Conservation (phyloP, 2,329 filamentous ascomycete genomes). For the Xenoacremonium recifei region DNA sequence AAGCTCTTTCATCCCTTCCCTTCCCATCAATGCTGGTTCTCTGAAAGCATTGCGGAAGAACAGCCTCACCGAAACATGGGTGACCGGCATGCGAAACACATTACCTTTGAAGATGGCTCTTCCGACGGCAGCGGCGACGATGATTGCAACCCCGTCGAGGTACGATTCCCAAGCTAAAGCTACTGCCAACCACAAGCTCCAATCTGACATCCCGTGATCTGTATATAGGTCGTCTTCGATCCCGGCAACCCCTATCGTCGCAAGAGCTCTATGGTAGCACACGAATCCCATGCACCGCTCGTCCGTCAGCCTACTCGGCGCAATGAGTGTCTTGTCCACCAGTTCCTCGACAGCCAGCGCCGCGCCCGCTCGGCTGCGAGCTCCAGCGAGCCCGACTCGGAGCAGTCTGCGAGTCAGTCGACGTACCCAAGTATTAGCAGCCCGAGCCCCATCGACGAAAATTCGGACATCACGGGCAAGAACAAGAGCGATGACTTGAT, state of each 20-base stretch:
- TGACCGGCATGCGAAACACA: conserved; percentile 19
- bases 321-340: conserved; percentile 64
- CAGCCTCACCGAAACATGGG: too few relatives aligned
- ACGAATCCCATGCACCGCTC: conserved; percentile 41
- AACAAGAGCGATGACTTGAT: conserved; percentile 18
- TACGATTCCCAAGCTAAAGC: conserved; percentile 25
- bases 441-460: conserved; percentile 9
- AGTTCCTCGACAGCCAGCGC: conserved; percentile 59
- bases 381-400: conserved; percentile 26
- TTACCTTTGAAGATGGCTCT: conserved; percentile 34
- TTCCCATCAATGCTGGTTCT: too few relatives aligned
- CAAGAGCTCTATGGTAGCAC: conserved; percentile 62
- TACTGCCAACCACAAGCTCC: not conserved
- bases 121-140: conserved; percentile 52
- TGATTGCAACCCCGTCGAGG: conserved; percentile 47
- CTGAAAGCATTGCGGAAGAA: too few relatives aligned
- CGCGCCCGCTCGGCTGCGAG: conserved; percentile 28
- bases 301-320: conserved; percentile 26
- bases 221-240: conserved; percentile 59
- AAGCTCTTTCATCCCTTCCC: too few relatives aligned
- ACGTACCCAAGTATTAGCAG: conserved; percentile 20
- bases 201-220: not conserved
- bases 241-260: conserved; percentile 59
- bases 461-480: conserved; percentile 11
- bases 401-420: conserved; percentile 29